phyloP scores from a whole-genome alignment of 2,329 filamentous ascomycete species.

The Trichoderma simmonsii region DNA sequence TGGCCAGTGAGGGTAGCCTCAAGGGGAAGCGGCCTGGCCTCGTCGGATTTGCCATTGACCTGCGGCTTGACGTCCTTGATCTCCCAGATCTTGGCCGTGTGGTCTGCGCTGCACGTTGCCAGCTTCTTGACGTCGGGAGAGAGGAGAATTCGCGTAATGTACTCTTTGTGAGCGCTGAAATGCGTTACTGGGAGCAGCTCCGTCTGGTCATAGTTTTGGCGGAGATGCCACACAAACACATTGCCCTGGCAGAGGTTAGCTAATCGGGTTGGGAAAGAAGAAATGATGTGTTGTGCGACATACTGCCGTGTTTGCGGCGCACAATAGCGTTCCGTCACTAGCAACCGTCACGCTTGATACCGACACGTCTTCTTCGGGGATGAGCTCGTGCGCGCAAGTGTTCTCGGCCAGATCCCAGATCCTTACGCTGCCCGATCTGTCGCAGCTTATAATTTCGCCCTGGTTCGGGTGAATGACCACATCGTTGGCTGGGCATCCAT shows the following conservation, averaged over 20 bases:
- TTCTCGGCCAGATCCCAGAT: conserved; percentile 98
- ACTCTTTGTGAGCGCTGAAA: conserved; percentile 87
- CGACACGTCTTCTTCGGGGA: conserved; percentile 91
- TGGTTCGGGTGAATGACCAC: conserved; percentile 99
- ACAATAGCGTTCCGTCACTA: conserved; percentile 87
- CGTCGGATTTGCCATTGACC: conserved; percentile 30
- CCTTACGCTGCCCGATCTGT: conserved; percentile 85
- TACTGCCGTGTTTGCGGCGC: conserved; percentile 88
- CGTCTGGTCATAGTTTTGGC: conserved; percentile 77
- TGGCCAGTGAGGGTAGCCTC: conserved; percentile 86
- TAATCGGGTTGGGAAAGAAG: neutral
- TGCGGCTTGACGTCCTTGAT: conserved; percentile 65
- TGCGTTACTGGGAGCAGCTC: conserved; percentile 82
- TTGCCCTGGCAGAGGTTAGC: conserved; percentile 62
- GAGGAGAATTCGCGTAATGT: conserved; percentile 86
- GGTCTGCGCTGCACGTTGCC: conserved; percentile 89
- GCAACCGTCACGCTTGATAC: conserved; percentile 95
- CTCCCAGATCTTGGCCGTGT: conserved; percentile 94
- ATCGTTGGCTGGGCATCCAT: conserved; percentile 87
- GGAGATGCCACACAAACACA: conserved; percentile 94
- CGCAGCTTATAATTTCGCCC: conserved; percentile 95
- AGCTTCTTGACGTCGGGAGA: conserved; percentile 93
- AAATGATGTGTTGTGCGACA: conserved; percentile 24
- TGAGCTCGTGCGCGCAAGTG: conserved; percentile 92
- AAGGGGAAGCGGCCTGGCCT: conserved; percentile 65